Base-by-base conservation (phyloP, 805 yeast species). In the Clavispora vitiphila region DNA sequence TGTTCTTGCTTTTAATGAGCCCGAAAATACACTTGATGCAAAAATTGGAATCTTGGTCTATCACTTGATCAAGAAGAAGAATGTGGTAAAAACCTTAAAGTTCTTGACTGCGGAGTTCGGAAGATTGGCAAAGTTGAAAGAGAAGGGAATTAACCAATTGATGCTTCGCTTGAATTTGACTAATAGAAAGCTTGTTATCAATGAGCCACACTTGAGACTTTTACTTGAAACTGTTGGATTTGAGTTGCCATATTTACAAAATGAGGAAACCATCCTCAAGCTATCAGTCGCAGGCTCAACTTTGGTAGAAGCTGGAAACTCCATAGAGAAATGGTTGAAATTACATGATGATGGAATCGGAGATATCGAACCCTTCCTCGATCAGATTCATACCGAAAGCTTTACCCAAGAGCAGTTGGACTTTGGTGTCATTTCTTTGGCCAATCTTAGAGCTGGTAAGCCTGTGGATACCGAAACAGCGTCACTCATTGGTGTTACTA, bases 181-280 rank as follows among this genome's bases (percentile, higher is more conserved):
- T 7, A 42, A 42, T 19, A 49, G 60, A 14, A 49, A 70, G n/a
- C 43, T 60, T 9, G 49, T 77, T 5, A 65, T 74, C 18, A 67
- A 66, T 15, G 77, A 80, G 41, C 72, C 80, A 2, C 64, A 73
- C 38, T 42, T 77, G 14, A 57, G 86, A 25, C 60, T 77, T 23
- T 55, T 81, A 14, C 57, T 81, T 38, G 55, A 58, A 8, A 49
- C 68, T 5, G 55, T 76, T 16, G 83, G 82, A 7, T 74, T 71
- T 43, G 63, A 58, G 5, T 41, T 74, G 12, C 77, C 80, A 1
- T 62, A 49, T 20, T 57, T 57, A 5, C 56, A 69, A 23, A 65
- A 60, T 23, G 76, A 67, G 34, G 53, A 53, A 3, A 76, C 74
- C 46, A 52, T 64, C 12, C 53, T 80, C 11, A 71, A 69, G 1